phyloP scores from a whole-genome alignment of 2,329 filamentous ascomycete species.

The Raffaelea deltoideospora region DNA sequence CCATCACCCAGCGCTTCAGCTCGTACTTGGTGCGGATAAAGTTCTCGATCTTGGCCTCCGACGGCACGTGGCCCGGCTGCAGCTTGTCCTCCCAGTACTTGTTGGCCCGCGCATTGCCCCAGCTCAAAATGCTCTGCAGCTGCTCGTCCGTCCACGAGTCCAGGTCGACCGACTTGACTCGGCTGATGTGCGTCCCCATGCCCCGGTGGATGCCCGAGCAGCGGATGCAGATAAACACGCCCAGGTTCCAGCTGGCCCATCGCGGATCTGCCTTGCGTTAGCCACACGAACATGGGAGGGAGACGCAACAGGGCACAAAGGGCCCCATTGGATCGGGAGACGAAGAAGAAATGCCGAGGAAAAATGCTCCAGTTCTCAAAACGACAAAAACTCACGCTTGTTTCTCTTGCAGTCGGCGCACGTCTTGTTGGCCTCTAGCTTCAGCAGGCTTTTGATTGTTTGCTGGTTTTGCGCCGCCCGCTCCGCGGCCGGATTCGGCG shows the following conservation, averaged over 20 bases:
- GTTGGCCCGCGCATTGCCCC: constrained; percentile 93
- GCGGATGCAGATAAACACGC: constrained; percentile 93
- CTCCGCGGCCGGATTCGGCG: constrained; percentile 65
- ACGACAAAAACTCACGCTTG: constrained; percentile 59
- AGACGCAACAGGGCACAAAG: neutral
- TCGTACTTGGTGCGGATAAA: constrained; percentile 99
- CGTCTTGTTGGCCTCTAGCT: constrained; percentile 88
- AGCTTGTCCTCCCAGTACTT: constrained; percentile 98
- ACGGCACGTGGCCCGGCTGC: constrained; percentile 78
- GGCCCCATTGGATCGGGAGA: too few species aligned
- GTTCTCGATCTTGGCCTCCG: constrained; percentile 97
- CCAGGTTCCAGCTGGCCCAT: constrained; percentile 99
- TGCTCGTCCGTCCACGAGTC: constrained; percentile 99
- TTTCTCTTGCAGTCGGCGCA: constrained; percentile 98
- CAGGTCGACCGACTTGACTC: constrained; percentile 94
- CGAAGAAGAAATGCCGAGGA: too few species aligned
- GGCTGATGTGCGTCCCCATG: constrained; percentile 97
- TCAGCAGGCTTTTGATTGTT: constrained; percentile 87
- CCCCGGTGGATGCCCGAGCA: constrained; percentile 97
- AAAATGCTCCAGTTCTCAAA: too few species aligned
- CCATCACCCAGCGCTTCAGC: constrained; percentile 98
- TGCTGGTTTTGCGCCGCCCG: constrained; percentile 84
- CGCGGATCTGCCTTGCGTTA: constrained; percentile 53
- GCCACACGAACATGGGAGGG: neutral
- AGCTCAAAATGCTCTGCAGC: constrained; percentile 80